These are phyloP conservation scores for Starmerella geochares DNA, from an alignment of 805 yeast genomes.

Conservation along the genomic window DNA sequence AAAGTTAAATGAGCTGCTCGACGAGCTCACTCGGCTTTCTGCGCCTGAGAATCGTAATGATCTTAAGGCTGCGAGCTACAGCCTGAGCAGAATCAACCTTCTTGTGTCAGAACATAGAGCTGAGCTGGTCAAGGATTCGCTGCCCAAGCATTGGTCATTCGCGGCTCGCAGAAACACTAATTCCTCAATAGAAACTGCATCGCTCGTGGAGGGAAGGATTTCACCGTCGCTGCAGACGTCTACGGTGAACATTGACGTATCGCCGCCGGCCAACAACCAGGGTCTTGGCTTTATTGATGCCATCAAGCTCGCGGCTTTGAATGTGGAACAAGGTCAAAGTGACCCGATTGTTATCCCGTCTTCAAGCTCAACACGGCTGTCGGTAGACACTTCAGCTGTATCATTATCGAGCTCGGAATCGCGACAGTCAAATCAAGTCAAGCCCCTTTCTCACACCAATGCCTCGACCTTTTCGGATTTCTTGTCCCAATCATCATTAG, in stretches of 20 bases:
- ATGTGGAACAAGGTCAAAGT: slow-evolving; percentile 2
- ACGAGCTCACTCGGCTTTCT: slow-evolving; percentile 2
- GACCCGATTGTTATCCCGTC: background rate
- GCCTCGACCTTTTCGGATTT: background rate
- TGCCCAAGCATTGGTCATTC: background rate
- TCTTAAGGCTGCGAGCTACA: background rate
- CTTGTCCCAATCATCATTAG: background rate
- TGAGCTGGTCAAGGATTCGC: background rate
- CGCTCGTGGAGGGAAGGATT: background rate
- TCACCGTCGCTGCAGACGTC: slow-evolving; percentile 8
- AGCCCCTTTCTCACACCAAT: background rate
- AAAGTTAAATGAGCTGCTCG: background rate
- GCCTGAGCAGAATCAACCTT: slow-evolving; percentile 1
- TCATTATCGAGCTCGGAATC: background rate
- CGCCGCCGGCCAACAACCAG: background rate
- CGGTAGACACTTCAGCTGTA: background rate
- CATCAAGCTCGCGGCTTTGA: slow-evolving; percentile 11
- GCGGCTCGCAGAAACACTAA: background rate
- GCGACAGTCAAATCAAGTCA: background rate
- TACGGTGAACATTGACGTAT: slow-evolving; percentile 11
- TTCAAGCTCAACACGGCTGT: background rate
- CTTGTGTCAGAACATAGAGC: background rate
- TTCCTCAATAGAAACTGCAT: background rate
- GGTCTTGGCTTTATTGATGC: slow-evolving; percentile 18
- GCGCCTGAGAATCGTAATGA: background rate